These are phyloP conservation scores for Rhodotorula babjevae DNA, from an alignment of 768 basidiomycete genomes.

Conservation along the genomic window DNA sequence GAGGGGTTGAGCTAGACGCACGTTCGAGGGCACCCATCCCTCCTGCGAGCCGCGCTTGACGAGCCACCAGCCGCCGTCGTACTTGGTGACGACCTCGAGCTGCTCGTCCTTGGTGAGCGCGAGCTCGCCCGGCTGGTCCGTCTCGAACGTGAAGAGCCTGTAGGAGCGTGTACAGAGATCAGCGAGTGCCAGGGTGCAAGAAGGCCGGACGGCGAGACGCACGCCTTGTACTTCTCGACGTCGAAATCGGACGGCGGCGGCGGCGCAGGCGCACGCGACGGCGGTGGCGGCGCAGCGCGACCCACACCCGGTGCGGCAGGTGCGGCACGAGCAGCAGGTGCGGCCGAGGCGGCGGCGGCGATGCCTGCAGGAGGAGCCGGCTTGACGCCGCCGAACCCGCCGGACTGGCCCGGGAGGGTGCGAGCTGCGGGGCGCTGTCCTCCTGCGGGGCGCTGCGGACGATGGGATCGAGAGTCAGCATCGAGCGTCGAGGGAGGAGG, in stretches of 20 bases:
- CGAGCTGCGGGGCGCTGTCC: constrained; percentile 48
- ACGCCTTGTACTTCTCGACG: constrained; percentile 72
- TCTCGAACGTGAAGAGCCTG: constrained; percentile 70
- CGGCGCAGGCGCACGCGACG: constrained; percentile 53
- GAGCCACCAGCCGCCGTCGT: constrained; percentile 97
- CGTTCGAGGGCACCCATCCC: constrained; percentile 83
- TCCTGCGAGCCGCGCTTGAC: constrained; percentile 75
- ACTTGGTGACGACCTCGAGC: constrained; percentile 85
- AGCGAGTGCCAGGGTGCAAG: too few relatives aligned
- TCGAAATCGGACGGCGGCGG: constrained; percentile 57
- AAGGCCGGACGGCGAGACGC: too few relatives aligned
- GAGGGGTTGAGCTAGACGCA: too few relatives aligned
- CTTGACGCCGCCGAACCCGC: constrained; percentile 27
- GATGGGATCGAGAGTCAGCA: constrained; percentile 35
- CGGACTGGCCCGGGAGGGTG: constrained; percentile 16
- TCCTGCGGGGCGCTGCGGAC: constrained; percentile 10
- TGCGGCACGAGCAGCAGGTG: constrained; percentile 42
- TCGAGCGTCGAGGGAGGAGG: rapidly evolving
- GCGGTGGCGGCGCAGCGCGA: constrained; percentile 52
- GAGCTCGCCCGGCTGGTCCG: constrained; percentile 87
- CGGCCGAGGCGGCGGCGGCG: constrained; percentile 44
- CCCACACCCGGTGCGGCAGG: constrained; percentile 39
- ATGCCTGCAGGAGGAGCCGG: constrained; percentile 45
- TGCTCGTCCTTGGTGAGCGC: constrained; percentile 80
- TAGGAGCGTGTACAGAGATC: background rate